Evolutionary conservation across 495 filamentous ascomycete species (phyloP), one percentile per base, ranked within the genome.

Genomic region (Chaetomium tenue): DNA sequence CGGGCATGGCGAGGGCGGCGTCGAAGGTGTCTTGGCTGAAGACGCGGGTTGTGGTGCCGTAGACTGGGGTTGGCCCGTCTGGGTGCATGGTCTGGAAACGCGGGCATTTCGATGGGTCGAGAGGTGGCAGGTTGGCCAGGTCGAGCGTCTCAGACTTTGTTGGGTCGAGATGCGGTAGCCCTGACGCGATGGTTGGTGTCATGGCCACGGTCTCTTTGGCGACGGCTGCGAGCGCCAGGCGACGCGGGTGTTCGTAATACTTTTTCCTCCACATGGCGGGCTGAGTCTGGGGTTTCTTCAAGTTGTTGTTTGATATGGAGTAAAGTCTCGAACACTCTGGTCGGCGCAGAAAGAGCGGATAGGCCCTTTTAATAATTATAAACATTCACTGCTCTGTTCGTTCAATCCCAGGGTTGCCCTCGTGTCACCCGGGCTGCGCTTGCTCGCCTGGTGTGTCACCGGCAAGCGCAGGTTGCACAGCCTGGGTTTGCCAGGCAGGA

Each of bases 21-120:
- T 87, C 81, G 61, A 82, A 79, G 0, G 79, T 77, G 64, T 88
- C 86, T 25, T 75, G 74, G 59, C 81, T 71, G 13, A 83, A 58
- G 48, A 88, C 82, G 51, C 70, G 68, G 50, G 82, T 71, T 7
- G 59, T 47, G 5, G 79, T 72, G 13, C 68, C 68, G 16, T 42
- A 54, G 22, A 3, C 12, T 12, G 26, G 16, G 0, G 3, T 42
- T 3, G 65, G 48, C 11, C 44, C 70, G 3, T 22, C 60, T 16
- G 72, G 56, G 3, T 20, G 58, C 15, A 71, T 58, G 22, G 73
- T 63, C 2, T 23, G 40, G 59, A 68, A 71, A 0, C 61, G 37
- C 13, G 73, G 73, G 46, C 68, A 74, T 39, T 63, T 60, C 12
- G 66, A 13, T 2, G 69, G 51, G 28, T 68, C 63, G 5, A 74